phyloP scores from a whole-genome alignment of 2,329 filamentous ascomycete genomes.

The Coniochaeta ligniaria region DNA sequence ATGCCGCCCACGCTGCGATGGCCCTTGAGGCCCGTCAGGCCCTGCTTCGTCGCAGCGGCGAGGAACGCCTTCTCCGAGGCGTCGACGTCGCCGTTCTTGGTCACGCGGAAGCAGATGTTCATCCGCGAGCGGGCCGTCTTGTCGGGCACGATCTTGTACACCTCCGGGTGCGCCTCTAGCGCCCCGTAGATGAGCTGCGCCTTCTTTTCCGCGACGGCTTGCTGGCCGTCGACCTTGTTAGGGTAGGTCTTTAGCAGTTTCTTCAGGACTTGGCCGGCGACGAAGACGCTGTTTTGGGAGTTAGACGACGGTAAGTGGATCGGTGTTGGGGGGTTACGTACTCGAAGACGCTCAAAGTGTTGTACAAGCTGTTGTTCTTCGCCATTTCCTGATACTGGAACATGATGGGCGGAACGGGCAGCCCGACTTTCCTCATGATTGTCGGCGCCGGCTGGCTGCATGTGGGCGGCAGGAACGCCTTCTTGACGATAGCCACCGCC shows the following conservation, averaged over 20 bases:
- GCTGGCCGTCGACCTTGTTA: constrained; percentile 68
- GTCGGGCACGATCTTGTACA: constrained; percentile 74
- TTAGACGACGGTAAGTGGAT: background rate
- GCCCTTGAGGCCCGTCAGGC: constrained; percentile 77
- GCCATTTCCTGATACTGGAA: constrained; percentile 78
- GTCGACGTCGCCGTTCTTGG: constrained; percentile 50
- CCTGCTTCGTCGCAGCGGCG: constrained; percentile 57
- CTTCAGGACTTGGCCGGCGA: constrained; percentile 83
- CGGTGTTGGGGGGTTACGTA: constrained; percentile 26
- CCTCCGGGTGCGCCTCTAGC: constrained; percentile 63
- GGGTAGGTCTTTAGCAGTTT: constrained; percentile 60
- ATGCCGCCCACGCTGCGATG: constrained; percentile 80
- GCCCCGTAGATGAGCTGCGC: constrained; percentile 68
- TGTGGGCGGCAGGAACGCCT: constrained; percentile 64
- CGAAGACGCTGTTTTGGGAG: constrained; percentile 54
- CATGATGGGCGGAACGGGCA: constrained; percentile 74
- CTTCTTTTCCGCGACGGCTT: constrained; percentile 68
- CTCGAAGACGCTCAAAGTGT: constrained; percentile 91
- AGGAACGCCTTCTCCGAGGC: constrained; percentile 76
- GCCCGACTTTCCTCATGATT: constrained; percentile 64
- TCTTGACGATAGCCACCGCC: constrained; percentile 79
- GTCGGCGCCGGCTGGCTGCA: constrained; percentile 57
- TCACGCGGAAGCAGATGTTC: constrained; percentile 90
- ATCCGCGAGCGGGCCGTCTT: constrained; percentile 74
- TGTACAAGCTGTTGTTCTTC: constrained; percentile 94